Conservation (phyloP, 345 rosid species). For the Murraya paniculata region DNA sequence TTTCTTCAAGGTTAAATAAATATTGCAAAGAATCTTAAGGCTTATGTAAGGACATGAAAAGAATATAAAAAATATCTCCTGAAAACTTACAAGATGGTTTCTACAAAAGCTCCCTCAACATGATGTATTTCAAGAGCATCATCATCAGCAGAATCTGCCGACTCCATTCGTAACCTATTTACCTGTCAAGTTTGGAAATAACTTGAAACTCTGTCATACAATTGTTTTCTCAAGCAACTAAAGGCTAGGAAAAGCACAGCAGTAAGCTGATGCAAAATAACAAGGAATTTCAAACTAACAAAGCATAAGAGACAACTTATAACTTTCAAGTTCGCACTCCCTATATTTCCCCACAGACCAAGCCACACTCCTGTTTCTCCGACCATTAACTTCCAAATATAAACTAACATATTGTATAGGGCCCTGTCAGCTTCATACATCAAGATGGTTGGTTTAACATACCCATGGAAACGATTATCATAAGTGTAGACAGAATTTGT, state of each 20-base stretch:
- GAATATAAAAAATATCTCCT: constrained; percentile 6
- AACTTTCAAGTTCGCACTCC: background rate
- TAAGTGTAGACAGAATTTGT: background rate
- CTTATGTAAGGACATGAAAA: constrained; percentile 1
- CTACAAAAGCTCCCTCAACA: constrained; percentile 91
- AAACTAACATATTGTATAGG: background rate
- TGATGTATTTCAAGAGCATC: constrained; percentile 77
- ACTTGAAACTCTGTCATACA: background rate
- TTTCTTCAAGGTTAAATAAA: constrained; percentile 4
- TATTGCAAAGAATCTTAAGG: background rate
- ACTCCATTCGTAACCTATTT: constrained; percentile 61
- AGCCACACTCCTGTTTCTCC: background rate
- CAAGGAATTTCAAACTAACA: background rate
- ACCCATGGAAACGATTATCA: background rate
- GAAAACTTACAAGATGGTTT: constrained; percentile 70
- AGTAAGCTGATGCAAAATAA: background rate
- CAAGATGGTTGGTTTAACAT: background rate
- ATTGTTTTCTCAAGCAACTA: background rate
- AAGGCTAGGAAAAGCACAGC: background rate
- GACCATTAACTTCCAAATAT: background rate
- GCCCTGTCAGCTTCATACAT: background rate
- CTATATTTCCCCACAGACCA: background rate
- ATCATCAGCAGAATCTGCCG: constrained; percentile 56
- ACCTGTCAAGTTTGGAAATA: constrained; percentile 41
- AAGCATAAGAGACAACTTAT: background rate